phyloP scores from a whole-genome alignment of 148 eudicot genomes.

The Rhododendron ovatum region DNA sequence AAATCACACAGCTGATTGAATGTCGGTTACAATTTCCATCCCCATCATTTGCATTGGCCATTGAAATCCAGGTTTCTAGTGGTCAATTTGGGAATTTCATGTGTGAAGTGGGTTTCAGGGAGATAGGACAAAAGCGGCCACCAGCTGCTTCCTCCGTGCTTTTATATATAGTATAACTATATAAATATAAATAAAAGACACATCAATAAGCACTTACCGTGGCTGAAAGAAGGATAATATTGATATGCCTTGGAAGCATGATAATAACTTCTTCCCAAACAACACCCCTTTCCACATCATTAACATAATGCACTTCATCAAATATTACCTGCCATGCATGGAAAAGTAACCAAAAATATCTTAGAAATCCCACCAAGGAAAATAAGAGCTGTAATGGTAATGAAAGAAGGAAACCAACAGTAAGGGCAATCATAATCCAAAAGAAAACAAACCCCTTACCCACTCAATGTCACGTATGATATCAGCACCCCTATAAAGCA shows the following conservation, averaged over 20 bases:
- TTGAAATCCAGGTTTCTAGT: background rate
- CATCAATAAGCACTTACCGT: constrained; percentile 51
- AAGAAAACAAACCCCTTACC: constrained; percentile 40
- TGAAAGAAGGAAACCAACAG: background rate
- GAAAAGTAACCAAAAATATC: constrained; percentile 13
- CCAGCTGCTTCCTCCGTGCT: background rate
- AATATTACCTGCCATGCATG: constrained; percentile 68
- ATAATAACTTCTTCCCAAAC: constrained; percentile 99
- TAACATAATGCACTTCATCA: constrained; percentile 98
- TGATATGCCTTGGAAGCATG: constrained; percentile 96
- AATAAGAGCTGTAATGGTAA: background rate
- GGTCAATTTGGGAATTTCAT: background rate
- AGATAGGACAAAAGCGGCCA: background rate
- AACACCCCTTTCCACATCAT: constrained; percentile 97
- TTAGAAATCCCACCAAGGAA: background rate
- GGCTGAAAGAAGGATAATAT: constrained; percentile 93
- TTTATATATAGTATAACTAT: background rate
- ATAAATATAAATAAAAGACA: too few species aligned
- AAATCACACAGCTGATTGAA: background rate
- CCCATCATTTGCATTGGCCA: background rate
- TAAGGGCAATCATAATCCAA: background rate
- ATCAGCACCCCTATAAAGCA: constrained; percentile 97
- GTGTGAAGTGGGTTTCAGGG: background rate
- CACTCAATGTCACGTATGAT: constrained; percentile 97
- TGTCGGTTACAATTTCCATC: background rate